phyloP scores from a whole-genome alignment of 345 rosid genomes.

The Pistacia atlantica region DNA sequence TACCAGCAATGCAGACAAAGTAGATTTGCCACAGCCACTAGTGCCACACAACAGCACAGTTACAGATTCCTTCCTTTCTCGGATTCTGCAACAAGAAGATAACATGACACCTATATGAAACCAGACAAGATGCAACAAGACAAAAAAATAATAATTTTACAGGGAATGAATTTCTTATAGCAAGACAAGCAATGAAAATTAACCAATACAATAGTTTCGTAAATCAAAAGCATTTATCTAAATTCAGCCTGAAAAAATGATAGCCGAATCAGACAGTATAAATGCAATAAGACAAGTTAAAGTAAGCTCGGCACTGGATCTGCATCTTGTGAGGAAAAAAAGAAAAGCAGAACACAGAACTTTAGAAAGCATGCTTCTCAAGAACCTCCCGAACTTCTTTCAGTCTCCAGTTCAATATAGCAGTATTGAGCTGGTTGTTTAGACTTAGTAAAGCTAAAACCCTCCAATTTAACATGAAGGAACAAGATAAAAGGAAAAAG shows the following conservation, averaged over 20 bases:
- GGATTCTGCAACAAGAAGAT: slow-evolving; percentile 66
- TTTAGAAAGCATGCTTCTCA: slow-evolving; percentile 2
- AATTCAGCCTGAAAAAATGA: background rate
- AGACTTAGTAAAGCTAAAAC: background rate
- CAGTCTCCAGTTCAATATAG: background rate
- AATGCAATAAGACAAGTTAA: background rate
- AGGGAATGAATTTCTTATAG: background rate
- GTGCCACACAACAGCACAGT: slow-evolving; percentile 98
- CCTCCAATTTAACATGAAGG: background rate
- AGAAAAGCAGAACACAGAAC: background rate
- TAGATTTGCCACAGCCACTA: slow-evolving; percentile 99
- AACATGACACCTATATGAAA: slow-evolving; percentile 7
- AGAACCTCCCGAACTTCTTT: slow-evolving; percentile 1
- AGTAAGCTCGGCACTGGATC: too few species aligned
- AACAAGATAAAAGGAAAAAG: background rate
- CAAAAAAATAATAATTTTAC: background rate
- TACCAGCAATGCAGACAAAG: slow-evolving; percentile 99
- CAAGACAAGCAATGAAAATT: background rate
- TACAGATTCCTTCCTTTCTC: slow-evolving; percentile 96
- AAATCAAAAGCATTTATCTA: background rate
- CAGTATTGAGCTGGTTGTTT: background rate
- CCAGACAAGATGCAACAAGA: background rate
- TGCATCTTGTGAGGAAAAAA: background rate
- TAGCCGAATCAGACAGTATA: background rate
- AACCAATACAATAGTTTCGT: background rate